A percentile compares a stretch with the other conserved stretches of the same genome.
Conservation (phyloP, 2,329 filamentous ascomycete genomes). For the Colletotrichum sp. region DNA sequence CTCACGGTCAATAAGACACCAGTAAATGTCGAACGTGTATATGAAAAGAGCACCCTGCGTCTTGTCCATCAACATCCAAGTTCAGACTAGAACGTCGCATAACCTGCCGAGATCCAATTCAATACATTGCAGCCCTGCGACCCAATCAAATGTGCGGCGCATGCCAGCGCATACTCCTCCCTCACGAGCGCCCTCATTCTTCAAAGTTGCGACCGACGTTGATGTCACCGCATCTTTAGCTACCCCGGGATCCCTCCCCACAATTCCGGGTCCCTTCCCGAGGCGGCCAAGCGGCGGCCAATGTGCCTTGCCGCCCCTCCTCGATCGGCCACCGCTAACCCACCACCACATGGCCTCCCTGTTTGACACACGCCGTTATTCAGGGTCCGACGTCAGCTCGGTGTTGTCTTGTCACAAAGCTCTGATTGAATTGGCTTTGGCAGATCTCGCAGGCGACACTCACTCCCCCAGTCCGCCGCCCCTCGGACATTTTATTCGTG, state of each 20-base stretch:
- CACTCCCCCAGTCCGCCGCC: neutral
- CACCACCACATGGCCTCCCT: conserved; percentile 21
- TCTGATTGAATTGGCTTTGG: neutral
- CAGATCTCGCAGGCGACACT: neutral
- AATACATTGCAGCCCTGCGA: neutral
- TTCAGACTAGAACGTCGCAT: neutral
- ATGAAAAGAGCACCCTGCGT: neutral
- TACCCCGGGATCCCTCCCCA: conserved; percentile 9
- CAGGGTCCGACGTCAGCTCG: neutral
- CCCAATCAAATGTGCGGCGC: conserved; percentile 3
- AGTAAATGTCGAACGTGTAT: neutral
- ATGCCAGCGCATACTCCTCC: neutral
- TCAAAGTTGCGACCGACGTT: conserved; percentile 1
- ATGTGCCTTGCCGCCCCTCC: conserved; percentile 20
- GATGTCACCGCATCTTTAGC: conserved; percentile 10
- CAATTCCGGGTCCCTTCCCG: conserved; percentile 16
- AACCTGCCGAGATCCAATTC: neutral
- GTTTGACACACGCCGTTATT: conserved; percentile 2
- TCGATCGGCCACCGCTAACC: conserved; percentile 10
- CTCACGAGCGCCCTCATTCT: neutral
- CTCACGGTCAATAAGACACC: neutral
- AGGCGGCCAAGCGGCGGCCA: conserved; percentile 19
- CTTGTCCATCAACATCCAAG: neutral
- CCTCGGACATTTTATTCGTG: neutral
- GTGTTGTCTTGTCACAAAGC: neutral